phyloP scores from a whole-genome alignment of 495 filamentous ascomycete species.

The Penicillium parvum region DNA sequence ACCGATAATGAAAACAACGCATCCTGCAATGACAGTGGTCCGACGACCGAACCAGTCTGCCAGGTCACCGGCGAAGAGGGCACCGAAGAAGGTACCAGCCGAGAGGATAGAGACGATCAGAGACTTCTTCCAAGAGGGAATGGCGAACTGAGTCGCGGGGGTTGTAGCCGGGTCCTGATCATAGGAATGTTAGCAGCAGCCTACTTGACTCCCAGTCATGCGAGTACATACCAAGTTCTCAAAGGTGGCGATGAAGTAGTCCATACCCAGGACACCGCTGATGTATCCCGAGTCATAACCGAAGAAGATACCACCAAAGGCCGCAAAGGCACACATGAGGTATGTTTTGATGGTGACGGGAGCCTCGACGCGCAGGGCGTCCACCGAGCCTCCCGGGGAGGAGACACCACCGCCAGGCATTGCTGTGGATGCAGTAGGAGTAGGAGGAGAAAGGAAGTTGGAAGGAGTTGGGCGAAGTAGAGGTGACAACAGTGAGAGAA shows the following conservation, averaged over 20 bases:
- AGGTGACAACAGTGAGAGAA: slow-evolving; percentile 1
- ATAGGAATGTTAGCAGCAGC: slow-evolving; percentile 1
- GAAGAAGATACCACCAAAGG: slow-evolving; percentile 58
- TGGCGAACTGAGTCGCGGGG: slow-evolving; percentile 30
- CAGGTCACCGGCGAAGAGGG: slow-evolving; percentile 63
- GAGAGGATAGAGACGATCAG: slow-evolving; percentile 73
- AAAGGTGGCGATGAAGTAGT: slow-evolving; percentile 47
- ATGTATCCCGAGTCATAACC: slow-evolving; percentile 55
- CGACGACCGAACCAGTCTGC: slow-evolving; percentile 67
- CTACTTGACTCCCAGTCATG: too few species aligned
- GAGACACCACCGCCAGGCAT: slow-evolving; percentile 22
- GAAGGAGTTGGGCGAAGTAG: neutral
- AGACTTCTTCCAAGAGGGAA: slow-evolving; percentile 49
- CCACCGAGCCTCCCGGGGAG: slow-evolving; percentile 28
- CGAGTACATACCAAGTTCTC: slow-evolving; percentile 25
- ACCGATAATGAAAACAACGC: slow-evolving; percentile 60
- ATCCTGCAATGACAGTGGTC: slow-evolving; percentile 62
- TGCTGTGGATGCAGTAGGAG: slow-evolving; percentile 18
- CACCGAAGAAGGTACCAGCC: slow-evolving; percentile 72
- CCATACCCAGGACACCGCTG: slow-evolving; percentile 50
- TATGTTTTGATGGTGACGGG: slow-evolving; percentile 61
- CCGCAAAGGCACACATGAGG: slow-evolving; percentile 56
- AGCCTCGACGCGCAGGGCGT: slow-evolving; percentile 50
- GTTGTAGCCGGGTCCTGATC: slow-evolving; percentile 23
- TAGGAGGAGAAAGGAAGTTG: neutral